Percentiles rank a stretch among this genome's conserved stretches.
Evolutionary conservation across 768 basidiomycete genomes (phyloP).

Genomic region (Holtermanniella nyarrowii): DNA sequence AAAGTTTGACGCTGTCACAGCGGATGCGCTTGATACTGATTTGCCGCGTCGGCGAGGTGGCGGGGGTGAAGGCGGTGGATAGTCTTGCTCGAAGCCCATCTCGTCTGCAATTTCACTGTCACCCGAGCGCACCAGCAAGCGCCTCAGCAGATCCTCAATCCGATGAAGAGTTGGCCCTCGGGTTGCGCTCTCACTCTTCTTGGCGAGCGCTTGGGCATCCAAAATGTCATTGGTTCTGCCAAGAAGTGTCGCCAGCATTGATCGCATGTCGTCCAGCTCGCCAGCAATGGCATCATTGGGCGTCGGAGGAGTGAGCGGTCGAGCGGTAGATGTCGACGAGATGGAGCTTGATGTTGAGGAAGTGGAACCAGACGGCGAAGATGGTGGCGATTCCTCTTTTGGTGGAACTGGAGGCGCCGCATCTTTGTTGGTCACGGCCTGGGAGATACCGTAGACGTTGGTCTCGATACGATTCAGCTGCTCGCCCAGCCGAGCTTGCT

Average conservation of each 20-base stretch:
- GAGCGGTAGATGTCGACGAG: conserved; percentile 42
- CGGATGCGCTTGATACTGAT: background rate
- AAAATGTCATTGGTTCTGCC: conserved; percentile 53
- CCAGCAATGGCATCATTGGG: conserved; percentile 18
- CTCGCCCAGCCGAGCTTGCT: conserved; percentile 55
- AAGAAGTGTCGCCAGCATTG: conserved; percentile 52
- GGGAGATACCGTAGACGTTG: conserved; percentile 54
- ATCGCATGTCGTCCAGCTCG: conserved; percentile 43
- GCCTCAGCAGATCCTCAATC: conserved; percentile 47
- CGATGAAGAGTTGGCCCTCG: conserved; percentile 18
- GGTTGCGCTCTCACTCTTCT: conserved; percentile 12
- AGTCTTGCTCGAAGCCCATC: conserved; percentile 7
- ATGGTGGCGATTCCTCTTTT: conserved; percentile 32
- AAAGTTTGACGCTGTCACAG: conserved; percentile 19
- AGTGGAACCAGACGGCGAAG: conserved; percentile 44
- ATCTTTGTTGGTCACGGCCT: conserved; percentile 12
- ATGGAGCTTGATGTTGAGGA: conserved; percentile 44
- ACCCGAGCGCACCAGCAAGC: conserved; percentile 44
- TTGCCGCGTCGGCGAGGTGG: background rate
- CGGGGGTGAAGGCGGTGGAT: background rate
- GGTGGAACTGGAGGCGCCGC: conserved; percentile 27
- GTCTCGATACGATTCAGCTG: conserved; percentile 62
- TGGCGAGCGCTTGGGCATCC: conserved; percentile 50
- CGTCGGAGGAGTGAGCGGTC: conserved; percentile 26
- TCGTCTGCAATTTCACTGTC: conserved; percentile 43